Evolutionary conservation across 495 filamentous ascomycete genomes (phyloP).

Genomic region (Collariella sp.): DNA sequence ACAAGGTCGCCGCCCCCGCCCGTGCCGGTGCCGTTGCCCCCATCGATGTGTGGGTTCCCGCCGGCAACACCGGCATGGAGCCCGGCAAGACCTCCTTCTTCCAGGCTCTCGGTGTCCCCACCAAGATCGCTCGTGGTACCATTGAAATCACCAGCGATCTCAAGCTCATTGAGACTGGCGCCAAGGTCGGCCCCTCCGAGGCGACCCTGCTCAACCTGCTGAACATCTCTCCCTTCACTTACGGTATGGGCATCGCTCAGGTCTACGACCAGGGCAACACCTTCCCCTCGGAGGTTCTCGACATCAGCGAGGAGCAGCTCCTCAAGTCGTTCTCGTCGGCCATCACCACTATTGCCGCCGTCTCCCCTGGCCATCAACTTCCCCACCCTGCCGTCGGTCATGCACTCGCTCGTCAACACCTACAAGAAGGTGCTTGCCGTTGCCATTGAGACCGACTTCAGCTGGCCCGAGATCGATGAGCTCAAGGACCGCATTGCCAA

Average conservation of each 20-base stretch:
- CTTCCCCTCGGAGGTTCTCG: conserved; percentile 74
- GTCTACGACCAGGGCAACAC: conserved; percentile 94
- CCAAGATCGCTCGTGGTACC: conserved; percentile 99
- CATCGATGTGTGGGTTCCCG: conserved; percentile 80
- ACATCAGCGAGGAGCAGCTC: conserved; percentile 89
- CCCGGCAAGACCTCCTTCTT: conserved; percentile 99
- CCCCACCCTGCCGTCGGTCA: conserved; percentile 92
- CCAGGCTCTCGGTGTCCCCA: conserved; percentile 99
- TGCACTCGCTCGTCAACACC: conserved; percentile 87
- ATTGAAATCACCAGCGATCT: conserved; percentile 99
- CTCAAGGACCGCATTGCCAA: conserved; percentile 99
- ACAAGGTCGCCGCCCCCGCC: conserved; percentile 94
- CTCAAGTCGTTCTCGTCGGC: conserved; percentile 73
- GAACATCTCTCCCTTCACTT: conserved; percentile 99
- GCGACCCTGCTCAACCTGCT: conserved; percentile 98
- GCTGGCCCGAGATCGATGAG: conserved; percentile 91
- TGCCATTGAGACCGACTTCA: conserved; percentile 82
- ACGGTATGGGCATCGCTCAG: conserved; percentile 92
- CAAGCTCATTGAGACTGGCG: conserved; percentile 89
- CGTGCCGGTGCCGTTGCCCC: conserved; percentile 95
- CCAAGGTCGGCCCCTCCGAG: conserved; percentile 97
- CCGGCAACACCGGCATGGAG: conserved; percentile 99
- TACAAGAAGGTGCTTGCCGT: conserved; percentile 97
- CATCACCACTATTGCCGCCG: conserved; percentile 74
- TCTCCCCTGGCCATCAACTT: conserved; percentile 88